These are phyloP conservation scores for Xylaria sp. DNA, from an alignment of 2,329 filamentous ascomycete species.

Conservation along the genomic window DNA sequence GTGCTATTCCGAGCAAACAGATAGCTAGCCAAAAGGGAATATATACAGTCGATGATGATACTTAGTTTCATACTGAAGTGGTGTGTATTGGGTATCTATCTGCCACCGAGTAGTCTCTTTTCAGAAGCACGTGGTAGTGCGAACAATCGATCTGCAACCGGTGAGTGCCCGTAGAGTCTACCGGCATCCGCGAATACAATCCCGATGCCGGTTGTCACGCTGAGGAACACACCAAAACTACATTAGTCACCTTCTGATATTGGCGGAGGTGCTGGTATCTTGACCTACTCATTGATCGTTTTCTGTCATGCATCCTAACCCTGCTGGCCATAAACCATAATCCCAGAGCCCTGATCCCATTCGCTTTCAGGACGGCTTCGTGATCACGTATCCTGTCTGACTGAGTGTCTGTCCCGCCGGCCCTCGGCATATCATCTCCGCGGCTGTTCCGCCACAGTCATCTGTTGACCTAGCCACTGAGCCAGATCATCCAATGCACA, in stretches of 20 bases:
- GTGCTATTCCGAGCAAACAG: not conserved
- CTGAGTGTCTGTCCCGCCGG: not conserved
- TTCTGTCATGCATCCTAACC: not conserved
- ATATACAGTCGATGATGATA: not conserved
- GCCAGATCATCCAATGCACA: not conserved
- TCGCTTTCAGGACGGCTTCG: not conserved
- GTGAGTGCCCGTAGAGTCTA: not conserved
- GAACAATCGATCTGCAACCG: not conserved
- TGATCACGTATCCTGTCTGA: not conserved
- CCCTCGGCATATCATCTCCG: not conserved
- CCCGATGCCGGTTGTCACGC: slow-evolving; percentile 1
- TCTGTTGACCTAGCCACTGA: not conserved
- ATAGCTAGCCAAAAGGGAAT: not conserved
- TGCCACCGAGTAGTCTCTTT: not conserved
- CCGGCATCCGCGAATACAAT: not conserved
- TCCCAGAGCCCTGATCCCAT: not conserved
- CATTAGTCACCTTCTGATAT: slow-evolving; percentile 23
- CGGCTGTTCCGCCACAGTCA: not conserved
- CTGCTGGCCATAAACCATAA: not conserved
- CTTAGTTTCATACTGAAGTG: not conserved
- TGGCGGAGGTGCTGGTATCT: slow-evolving; percentile 13
- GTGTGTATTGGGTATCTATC: slow-evolving; percentile 11
- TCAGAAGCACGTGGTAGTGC: not conserved
- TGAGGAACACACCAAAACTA: slow-evolving; percentile 12
- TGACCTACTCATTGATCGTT: slow-evolving; percentile 20